Base-by-base conservation (phyloP, 2,329 filamentous ascomycete genomes). In the Stemphylium lycopersici region DNA sequence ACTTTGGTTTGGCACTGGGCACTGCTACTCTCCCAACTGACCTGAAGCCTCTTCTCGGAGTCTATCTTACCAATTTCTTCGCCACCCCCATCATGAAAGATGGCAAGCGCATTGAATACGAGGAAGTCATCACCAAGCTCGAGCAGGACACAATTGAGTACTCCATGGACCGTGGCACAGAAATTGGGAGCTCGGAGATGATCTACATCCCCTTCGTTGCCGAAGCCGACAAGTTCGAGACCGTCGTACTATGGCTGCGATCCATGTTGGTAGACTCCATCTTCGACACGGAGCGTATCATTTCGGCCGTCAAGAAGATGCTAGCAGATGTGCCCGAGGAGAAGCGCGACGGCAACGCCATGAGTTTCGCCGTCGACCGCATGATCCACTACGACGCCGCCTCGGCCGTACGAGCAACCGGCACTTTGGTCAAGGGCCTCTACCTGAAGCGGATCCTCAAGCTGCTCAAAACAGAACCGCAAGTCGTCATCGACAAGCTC, bases 51-150 rank as follows among this genome's bases (percentile, higher is more conserved):
- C 77, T 99, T 18, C 80, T 98, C 42, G 84, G 88, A 3, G 83
- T 98, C 36, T 98, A 96, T 69, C 87, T 87, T 26, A 90, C 93
- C 70, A 95, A 93, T 69, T 96, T 98, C 79, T 99, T 98, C 81
- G 93, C 91, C 70, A 91, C 92, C 0, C 95, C 93, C 2, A 88
- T 99, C 55, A 82, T 83, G 66, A 87, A 88, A 26, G 83, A 92
- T 65, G 92, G 90, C 38, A 82, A 91, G 70, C 84, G 84, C 20
- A 79, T 99, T 26, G 87, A 89, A 42, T 99, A 98, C 66, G 95
- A 98, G 72, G 86, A 96, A 58, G 90, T 98, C 3, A 92, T 98
- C 39, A 90, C 91, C 70, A 87, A 93, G 70, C 83, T 99, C 3
- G 95, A 99, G 75, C 86, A 89, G 68, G 93, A 98, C 65, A 98